Base-by-base conservation (phyloP, 306 rosid species). In the Begonia masoniana region DNA sequence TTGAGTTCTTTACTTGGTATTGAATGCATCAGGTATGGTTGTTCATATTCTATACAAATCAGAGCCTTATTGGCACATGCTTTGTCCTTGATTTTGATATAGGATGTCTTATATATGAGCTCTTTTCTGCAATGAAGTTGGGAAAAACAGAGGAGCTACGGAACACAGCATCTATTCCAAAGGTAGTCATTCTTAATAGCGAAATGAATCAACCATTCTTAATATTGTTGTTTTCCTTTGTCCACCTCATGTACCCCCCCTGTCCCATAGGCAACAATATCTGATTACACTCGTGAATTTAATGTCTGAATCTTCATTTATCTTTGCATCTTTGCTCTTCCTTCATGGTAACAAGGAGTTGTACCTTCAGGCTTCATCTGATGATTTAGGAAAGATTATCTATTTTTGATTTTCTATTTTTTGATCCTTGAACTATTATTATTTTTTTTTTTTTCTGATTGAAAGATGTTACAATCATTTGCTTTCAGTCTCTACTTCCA, bases 61-160 rank as follows among this genome's bases (percentile, higher is more conserved):
- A 9, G 39, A 31, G 8, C 39, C 14, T 16, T 46, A 43, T 19
- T 56, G 12, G 46, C 43, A 15, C 48, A 10, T 15, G 14, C 23
- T 52, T 15, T 51, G 10, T 68, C 63, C 4, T 58, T 53, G 21
- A 41, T 48, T 61, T 14, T 52, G 59, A 56, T 67, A 66, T 71
- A 92, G 99, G 99, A 56, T 92, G 96, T 70, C 83, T 92, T 49
- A 92, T 92, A 55, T 75, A 86, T 42, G 99, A 92, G 76, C 86
- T 92, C 48, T 92, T 92, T 71, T 86, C 99, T 63, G 87, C 95
- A 61, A 26, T 71, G 51, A 92, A 71, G 76, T 81, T 92, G 71
- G 70, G 74, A 54, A 92, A 82, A 86, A 92, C 99, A 10, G 99
- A 92, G 68, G 99, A 91, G 73, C 77, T 91, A 61, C 91, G 94